Evolutionary conservation across 495 filamentous ascomycete species (phyloP).

Genomic region (Aspergillus leporis): DNA sequence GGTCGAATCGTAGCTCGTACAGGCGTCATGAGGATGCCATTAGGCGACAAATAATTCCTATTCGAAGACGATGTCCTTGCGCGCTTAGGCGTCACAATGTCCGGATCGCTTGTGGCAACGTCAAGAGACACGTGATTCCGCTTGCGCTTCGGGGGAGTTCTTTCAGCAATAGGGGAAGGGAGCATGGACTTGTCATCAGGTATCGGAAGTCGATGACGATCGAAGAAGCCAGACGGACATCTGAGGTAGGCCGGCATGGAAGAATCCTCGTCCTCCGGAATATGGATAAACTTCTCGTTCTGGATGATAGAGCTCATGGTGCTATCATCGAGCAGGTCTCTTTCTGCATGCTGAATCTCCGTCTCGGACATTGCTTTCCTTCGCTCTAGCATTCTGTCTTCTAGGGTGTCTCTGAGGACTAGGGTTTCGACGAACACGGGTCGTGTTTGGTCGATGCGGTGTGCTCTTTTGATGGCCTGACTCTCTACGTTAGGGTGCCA

Average conservation of each 20-base stretch:
- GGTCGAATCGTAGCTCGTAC: conserved; percentile 9
- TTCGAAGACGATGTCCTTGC: conserved; percentile 6
- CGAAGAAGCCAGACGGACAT: conserved; percentile 37
- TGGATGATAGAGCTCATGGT: conserved; percentile 78
- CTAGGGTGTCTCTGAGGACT: conserved; percentile 76
- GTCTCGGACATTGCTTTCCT: conserved; percentile 73
- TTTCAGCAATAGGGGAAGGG: background rate
- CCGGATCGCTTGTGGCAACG: conserved; percentile 6
- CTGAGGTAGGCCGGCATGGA: conserved; percentile 27
- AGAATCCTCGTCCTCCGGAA: conserved; percentile 45
- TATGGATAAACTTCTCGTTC: conserved; percentile 63
- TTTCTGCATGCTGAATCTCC: conserved; percentile 68
- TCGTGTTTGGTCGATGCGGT: conserved; percentile 80
- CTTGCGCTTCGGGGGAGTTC: conserved; percentile 18
- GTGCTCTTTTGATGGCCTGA: conserved; percentile 88
- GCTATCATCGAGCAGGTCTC: conserved; percentile 69
- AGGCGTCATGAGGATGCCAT: conserved; percentile 29
- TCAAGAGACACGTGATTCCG: conserved; percentile 1
- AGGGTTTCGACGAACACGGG: conserved; percentile 87
- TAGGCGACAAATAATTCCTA: conserved; percentile 8
- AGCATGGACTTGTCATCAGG: conserved; percentile 24
- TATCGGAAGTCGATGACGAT: conserved; percentile 41
- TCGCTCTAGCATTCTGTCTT: conserved; percentile 79
- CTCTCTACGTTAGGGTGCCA: conserved; percentile 84
- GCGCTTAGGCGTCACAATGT: conserved; percentile 21